Percentiles rank a stretch among this genome's conserved stretches.
Conservation (phyloP, 768 basidiomycete species). For the Rhizopogon sp. region DNA sequence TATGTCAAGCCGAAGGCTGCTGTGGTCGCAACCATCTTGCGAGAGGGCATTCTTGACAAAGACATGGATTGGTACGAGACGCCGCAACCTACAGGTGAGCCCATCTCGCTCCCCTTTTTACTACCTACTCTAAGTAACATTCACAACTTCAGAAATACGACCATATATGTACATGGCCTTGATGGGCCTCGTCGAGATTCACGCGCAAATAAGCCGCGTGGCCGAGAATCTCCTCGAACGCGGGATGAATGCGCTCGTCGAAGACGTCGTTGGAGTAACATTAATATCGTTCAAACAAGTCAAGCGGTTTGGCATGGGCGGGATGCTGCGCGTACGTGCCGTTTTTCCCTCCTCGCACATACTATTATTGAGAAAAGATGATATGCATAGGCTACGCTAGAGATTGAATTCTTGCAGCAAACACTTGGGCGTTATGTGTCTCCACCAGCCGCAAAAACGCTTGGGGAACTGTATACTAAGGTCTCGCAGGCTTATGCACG, state of each 20-base stretch:
- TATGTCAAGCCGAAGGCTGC: slow-evolving; percentile 81
- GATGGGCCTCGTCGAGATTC: slow-evolving; percentile 85
- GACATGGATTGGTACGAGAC: slow-evolving; percentile 94
- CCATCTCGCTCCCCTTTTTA: not conserved
- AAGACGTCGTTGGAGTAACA: slow-evolving; percentile 79
- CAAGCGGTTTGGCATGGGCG: slow-evolving; percentile 93
- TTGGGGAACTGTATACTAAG: slow-evolving; percentile 89
- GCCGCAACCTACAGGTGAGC: slow-evolving; percentile 82
- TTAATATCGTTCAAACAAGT: slow-evolving; percentile 85
- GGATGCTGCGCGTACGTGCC: slow-evolving; percentile 84
- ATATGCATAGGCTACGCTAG: slow-evolving; percentile 83
- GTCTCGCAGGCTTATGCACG: slow-evolving; percentile 92
- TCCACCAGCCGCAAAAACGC: slow-evolving; percentile 69
- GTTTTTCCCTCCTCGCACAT: not conserved
- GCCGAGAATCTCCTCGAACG: slow-evolving; percentile 79
- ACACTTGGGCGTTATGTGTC: slow-evolving; percentile 87
- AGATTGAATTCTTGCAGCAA: slow-evolving; percentile 99
- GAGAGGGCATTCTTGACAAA: slow-evolving; percentile 72
- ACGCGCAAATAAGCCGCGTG: slow-evolving; percentile 82
- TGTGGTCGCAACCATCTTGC: slow-evolving; percentile 61
- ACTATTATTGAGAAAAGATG: not conserved
- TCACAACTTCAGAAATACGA: slow-evolving; percentile 65
- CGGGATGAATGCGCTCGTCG: slow-evolving; percentile 75
- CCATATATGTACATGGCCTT: slow-evolving; percentile 90
- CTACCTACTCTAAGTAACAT: slow-evolving; percentile 7